Evolutionary conservation across 257 asterid genomes (phyloP).

Genomic region (Solanum bulbocastanum): DNA sequence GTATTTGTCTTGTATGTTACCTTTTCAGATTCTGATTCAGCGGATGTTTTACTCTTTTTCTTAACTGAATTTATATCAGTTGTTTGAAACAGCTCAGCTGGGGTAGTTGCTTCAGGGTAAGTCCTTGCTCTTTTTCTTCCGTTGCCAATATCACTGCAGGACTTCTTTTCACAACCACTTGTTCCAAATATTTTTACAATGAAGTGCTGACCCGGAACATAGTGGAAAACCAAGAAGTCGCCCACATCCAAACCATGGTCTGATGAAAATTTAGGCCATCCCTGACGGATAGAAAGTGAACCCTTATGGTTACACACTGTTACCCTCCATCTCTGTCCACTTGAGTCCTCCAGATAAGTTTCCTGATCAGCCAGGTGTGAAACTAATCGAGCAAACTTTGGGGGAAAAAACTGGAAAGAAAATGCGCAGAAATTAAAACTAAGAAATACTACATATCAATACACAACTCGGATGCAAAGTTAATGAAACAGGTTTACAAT

Average conservation of each 20-base stretch:
- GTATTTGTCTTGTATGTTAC: not conserved
- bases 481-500: not conserved
- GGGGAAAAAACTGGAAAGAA: conserved; percentile 60
- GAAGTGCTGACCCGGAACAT: conserved; percentile 24
- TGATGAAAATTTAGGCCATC: conserved; percentile 44
- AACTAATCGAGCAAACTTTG: conserved; percentile 20
- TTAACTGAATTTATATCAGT: not conserved
- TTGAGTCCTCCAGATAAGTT: conserved; percentile 40
- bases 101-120: not conserved
- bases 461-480: not conserved
- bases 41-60: not conserved
- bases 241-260: conserved; percentile 38
- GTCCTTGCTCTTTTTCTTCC: not conserved
- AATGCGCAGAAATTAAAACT: not conserved
- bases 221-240: conserved; percentile 26
- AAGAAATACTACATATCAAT: not conserved
- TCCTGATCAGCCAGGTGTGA: conserved; percentile 16
- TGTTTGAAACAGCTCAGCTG: not conserved
- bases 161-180: conserved; percentile 27
- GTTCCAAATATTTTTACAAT: conserved; percentile 31
- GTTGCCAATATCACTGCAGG: not conserved
- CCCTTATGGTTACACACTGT: conserved; percentile 14
- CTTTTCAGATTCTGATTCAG: conserved; percentile 7
- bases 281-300: conserved; percentile 37
- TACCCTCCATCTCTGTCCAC: conserved; percentile 33